phyloP scores from a whole-genome alignment of 2,329 filamentous ascomycete genomes.

The Xylariaceae sp. region DNA sequence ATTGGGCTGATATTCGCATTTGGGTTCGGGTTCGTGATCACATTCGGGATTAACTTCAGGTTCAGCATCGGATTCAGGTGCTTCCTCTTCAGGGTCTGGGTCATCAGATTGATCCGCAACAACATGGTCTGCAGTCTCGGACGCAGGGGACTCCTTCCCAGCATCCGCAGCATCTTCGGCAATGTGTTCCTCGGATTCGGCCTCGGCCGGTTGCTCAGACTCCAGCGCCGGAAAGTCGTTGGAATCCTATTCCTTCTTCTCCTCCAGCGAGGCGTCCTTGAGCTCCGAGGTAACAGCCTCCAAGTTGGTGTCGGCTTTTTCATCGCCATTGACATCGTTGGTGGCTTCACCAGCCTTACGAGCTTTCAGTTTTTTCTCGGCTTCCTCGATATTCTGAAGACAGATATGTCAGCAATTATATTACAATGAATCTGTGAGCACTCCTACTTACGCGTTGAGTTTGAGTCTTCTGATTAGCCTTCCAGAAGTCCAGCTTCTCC shows the following conservation, averaged over 20 bases:
- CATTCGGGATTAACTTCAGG: too few species aligned
- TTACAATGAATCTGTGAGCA: neutral
- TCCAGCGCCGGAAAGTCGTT: constrained; percentile 7
- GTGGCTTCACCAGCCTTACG: constrained; percentile 44
- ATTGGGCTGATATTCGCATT: too few species aligned
- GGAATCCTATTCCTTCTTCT: constrained; percentile 46
- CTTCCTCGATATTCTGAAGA: constrained; percentile 79
- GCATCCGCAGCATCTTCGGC: constrained; percentile 1
- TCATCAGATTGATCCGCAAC: neutral
- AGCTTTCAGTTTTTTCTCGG: constrained; percentile 65
- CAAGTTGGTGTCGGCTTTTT: constrained; percentile 44
- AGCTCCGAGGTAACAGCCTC: constrained; percentile 51
- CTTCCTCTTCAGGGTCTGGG: neutral
- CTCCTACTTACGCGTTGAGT: constrained; percentile 73
- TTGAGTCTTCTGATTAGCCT: constrained; percentile 81
- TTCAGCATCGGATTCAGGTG: neutral
- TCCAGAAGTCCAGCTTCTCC: constrained; percentile 88
- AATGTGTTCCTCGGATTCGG: constrained; percentile 3
- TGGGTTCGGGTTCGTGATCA: too few species aligned
- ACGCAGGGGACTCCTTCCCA: neutral
- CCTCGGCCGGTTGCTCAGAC: constrained; percentile 1
- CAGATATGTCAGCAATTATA: constrained; percentile 27
- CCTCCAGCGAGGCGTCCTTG: constrained; percentile 49
- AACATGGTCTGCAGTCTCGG: neutral
- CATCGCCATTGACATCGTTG: constrained; percentile 45